These are phyloP conservation scores for Daldinia grandis DNA, from an alignment of 495 filamentous ascomycete species.

Conservation along the genomic window DNA sequence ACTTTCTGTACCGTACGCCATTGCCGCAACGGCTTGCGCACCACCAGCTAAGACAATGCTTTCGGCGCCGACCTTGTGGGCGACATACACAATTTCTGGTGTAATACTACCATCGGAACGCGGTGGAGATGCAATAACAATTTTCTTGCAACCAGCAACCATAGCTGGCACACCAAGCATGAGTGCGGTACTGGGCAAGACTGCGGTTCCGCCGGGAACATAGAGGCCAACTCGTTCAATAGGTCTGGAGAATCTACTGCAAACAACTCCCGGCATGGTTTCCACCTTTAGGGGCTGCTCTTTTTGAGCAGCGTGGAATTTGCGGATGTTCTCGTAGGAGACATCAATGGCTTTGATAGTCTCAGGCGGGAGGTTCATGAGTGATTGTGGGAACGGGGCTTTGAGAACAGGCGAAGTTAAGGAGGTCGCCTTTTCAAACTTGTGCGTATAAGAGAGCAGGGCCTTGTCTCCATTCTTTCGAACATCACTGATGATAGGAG, in stretches of 20 bases:
- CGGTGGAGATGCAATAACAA: slow-evolving; percentile 91
- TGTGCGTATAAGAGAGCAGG: slow-evolving; percentile 90
- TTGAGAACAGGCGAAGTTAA: slow-evolving; percentile 86
- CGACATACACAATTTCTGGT: slow-evolving; percentile 97
- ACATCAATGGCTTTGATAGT: slow-evolving; percentile 90
- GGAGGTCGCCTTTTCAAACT: slow-evolving; percentile 94
- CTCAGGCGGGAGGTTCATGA: slow-evolving; percentile 86
- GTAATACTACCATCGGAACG: slow-evolving; percentile 89
- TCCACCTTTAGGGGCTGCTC: slow-evolving; percentile 82
- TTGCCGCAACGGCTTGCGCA: slow-evolving; percentile 91
- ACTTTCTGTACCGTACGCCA: slow-evolving; percentile 84
- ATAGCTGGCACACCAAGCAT: slow-evolving; percentile 98
- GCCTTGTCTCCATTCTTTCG: slow-evolving; percentile 83
- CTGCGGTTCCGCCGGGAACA: slow-evolving; percentile 93
- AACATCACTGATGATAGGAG: slow-evolving; percentile 88
- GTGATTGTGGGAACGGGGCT: slow-evolving; percentile 81
- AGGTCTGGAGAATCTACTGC: slow-evolving; percentile 89
- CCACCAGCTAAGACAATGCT: slow-evolving; percentile 95
- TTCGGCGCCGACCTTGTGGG: slow-evolving; percentile 95
- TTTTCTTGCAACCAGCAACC: slow-evolving; percentile 96
- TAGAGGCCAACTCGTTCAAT: slow-evolving; percentile 96
- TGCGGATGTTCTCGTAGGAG: slow-evolving; percentile 90
- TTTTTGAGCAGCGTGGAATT: slow-evolving; percentile 92
- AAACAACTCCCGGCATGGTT: slow-evolving; percentile 96
- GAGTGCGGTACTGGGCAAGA: slow-evolving; percentile 92